phyloP scores from a whole-genome alignment of 257 asterid genomes.

The Anisodus acutangulus region DNA sequence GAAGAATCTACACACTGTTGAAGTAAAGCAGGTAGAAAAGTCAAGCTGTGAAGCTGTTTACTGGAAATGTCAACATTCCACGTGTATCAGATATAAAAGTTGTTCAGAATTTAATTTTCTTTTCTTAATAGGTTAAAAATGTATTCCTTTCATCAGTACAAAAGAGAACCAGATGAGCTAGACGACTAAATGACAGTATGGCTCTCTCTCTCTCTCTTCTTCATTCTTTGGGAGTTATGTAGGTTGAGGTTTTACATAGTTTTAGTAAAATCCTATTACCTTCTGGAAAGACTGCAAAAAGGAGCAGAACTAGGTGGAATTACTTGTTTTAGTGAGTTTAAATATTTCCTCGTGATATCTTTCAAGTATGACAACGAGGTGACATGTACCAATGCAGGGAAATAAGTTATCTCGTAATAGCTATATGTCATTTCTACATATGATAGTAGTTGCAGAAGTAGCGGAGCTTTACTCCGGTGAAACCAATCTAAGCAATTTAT shows the following conservation, averaged over 20 bases:
- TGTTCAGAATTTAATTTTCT: background rate
- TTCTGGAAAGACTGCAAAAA: background rate
- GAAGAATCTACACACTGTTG: background rate
- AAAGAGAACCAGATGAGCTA: background rate
- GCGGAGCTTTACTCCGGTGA: background rate
- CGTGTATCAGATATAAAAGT: background rate
- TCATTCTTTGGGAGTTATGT: background rate
- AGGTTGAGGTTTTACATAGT: background rate
- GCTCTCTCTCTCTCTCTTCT: background rate
- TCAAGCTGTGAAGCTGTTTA: background rate
- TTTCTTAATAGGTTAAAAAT: background rate
- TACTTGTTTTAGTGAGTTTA: background rate
- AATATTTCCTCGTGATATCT: conserved; percentile 14
- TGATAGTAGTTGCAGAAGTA: background rate
- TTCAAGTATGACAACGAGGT: background rate
- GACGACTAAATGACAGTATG: background rate
- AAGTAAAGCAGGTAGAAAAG: conserved; percentile 13
- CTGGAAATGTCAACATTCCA: background rate
- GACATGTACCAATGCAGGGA: background rate
- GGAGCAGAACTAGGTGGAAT: conserved; percentile 12
- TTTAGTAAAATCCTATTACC: background rate
- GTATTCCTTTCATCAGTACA: background rate
- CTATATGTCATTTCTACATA: background rate
- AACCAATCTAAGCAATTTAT: conserved; percentile 12
- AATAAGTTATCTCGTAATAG: conserved; percentile 13